Conservation (phyloP, 805 yeast species). For the Ogataea methylovora region DNA sequence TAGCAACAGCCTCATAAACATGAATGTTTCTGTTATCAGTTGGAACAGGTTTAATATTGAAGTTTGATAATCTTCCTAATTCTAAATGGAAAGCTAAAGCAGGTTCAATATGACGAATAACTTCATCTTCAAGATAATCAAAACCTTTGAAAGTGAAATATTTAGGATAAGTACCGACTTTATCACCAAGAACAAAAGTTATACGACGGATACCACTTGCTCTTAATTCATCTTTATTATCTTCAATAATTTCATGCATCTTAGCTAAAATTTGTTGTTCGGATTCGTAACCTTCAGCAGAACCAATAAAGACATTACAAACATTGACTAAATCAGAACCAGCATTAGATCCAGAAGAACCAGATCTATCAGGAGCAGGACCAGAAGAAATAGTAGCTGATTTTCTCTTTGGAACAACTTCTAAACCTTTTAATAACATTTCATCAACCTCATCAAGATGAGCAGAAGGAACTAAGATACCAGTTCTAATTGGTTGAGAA, state of each 20-base stretch:
- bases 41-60: slow-evolving; percentile 88
- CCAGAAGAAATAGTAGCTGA: slow-evolving; percentile 28
- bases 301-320: slow-evolving; percentile 70
- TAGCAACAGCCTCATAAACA: slow-evolving; percentile 93
- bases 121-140: slow-evolving; percentile 76
- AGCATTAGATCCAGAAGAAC: slow-evolving; percentile 8
- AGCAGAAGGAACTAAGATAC: slow-evolving; percentile 71
- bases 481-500: slow-evolving; percentile 70
- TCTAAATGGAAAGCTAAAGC: slow-evolving; percentile 97
- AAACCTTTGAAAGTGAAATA: slow-evolving; percentile 95
- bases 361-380: slow-evolving; percentile 41
- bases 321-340: slow-evolving; percentile 56
- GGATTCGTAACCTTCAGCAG: slow-evolving; percentile 62
- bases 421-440: slow-evolving; percentile 66
- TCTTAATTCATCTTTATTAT: slow-evolving; percentile 60
- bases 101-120: slow-evolving; percentile 96
- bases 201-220: slow-evolving; percentile 82
- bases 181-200: slow-evolving; percentile 81
- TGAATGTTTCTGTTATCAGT: slow-evolving; percentile 97
- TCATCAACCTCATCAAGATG: slow-evolving; percentile 91
- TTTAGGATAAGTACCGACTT: slow-evolving; percentile 84
- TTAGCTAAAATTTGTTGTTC: slow-evolving; percentile 63
- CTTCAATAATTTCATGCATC: slow-evolving; percentile 58
- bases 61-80: slow-evolving; percentile 87
- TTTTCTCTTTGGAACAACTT: slow-evolving; percentile 47